Evolutionary conservation across 2,329 filamentous ascomycete species (phyloP).

Genomic region (Calonectria pseudoturangicola): DNA sequence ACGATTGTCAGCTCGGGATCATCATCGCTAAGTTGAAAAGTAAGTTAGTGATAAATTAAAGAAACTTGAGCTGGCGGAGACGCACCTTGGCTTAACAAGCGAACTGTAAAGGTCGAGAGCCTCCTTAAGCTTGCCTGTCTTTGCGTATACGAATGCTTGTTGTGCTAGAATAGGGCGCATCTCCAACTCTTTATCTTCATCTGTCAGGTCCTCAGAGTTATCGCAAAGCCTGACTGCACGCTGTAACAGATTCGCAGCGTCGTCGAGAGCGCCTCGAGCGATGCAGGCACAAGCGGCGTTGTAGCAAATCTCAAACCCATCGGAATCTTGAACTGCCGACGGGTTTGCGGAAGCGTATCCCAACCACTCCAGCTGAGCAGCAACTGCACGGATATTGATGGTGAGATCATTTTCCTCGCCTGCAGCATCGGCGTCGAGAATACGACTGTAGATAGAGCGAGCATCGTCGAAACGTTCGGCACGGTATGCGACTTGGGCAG

Average conservation of each 20-base stretch:
- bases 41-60: conserved; percentile 49
- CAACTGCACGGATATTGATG: conserved; percentile 84
- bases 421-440: conserved; percentile 68
- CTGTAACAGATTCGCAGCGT: conserved; percentile 80
- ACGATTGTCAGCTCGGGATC: conserved; percentile 81
- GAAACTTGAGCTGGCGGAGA: conserved; percentile 30
- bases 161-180: conserved; percentile 85
- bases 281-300: conserved; percentile 86
- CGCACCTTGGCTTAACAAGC: conserved; percentile 78
- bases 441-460: conserved; percentile 76
- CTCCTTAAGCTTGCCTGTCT: conserved; percentile 79
- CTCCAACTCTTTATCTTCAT: conserved; percentile 85
- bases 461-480: conserved; percentile 83
- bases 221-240: conserved; percentile 83
- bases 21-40: conserved; percentile 70
- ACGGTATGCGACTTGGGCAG: conserved; percentile 83
- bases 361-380: conserved; percentile 84
- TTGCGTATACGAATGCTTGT: conserved; percentile 82
- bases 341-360: conserved; percentile 67
- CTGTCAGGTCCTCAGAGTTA: conserved; percentile 81
- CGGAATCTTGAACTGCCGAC: conserved; percentile 74
- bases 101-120: conserved; percentile 77
- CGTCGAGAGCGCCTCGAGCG: conserved; percentile 79
- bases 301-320: conserved; percentile 88
- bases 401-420: conserved; percentile 83